These are phyloP conservation scores for Talaromyces rugulosus DNA, from an alignment of 2,329 filamentous ascomycete genomes.

Conservation along the genomic window DNA sequence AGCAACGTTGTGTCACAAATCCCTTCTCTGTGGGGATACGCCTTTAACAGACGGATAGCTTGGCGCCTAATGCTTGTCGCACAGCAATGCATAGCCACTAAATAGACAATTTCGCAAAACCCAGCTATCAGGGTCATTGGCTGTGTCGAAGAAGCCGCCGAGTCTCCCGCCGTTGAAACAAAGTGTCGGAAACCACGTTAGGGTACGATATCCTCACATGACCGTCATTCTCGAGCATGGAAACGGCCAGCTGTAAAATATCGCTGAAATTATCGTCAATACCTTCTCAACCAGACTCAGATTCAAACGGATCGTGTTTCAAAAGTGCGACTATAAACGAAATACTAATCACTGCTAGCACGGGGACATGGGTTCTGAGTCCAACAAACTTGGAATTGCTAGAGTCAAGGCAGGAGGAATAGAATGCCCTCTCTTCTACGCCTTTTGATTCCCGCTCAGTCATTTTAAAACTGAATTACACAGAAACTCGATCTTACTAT, in stretches of 20 bases:
- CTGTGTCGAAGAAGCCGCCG: not conserved
- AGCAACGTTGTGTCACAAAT: not conserved
- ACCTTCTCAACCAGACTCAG: not conserved
- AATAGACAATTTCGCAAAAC: not conserved
- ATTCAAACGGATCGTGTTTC: not conserved
- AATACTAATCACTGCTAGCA: not conserved
- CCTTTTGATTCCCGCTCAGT: not conserved
- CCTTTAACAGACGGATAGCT: not conserved
- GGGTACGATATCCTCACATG: not conserved
- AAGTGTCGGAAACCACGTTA: not conserved
- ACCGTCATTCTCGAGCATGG: not conserved
- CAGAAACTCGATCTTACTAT: not conserved
- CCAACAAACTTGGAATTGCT: not conserved
- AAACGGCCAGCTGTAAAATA: not conserved
- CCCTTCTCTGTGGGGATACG: not conserved
- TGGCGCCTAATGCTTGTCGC: not conserved
- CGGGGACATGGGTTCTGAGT: not conserved
- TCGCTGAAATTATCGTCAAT: not conserved
- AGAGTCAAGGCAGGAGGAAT: not conserved
- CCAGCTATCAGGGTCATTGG: not conserved
- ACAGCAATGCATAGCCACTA: not conserved
- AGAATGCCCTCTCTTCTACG: not conserved
- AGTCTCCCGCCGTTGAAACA: not conserved
- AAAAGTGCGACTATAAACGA: not conserved
- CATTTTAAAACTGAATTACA: not conserved